Evolutionary conservation across 495 filamentous ascomycete genomes (phyloP), one percentile per base, ranked within the genome.

Genomic region (Hypoxylon fragiforme): DNA sequence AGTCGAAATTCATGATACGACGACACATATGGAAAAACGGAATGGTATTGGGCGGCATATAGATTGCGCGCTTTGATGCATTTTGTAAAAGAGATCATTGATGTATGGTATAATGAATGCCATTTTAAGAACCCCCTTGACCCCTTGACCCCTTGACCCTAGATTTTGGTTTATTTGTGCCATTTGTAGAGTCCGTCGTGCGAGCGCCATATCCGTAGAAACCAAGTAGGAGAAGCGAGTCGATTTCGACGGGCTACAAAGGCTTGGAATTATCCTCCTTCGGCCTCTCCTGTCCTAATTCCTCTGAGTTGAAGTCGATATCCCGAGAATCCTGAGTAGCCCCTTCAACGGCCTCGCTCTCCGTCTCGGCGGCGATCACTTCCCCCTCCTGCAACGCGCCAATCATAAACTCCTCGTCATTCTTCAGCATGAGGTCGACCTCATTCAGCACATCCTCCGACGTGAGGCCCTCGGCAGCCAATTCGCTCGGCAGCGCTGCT

Each of bases 401-500:
- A 18, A 81, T 58, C 6, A 69, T 67, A 22, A 80, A 69, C 47
- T 70, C 74, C 0, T 69, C 54, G 2, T 70, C 75, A 8, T 57
- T 54, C 19, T 53, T 61, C 21, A 81, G 24, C 63, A 70, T 74
- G 36, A 34, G 44, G 28, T 76, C 70, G 32, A 71, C 70, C 63
- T 77, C 73, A 3, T 50, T 63, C 43, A 75, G 56, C 28, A 70
- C 35, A 13, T 32, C 60, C 26, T 62, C 52, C 1, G 55, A 57
- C 5, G 49, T 55, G n/a, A 61, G 28, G 3, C 62, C 60, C 40
- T 59, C 52, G 31, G 64, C 40, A 70, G 73, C 47, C 84, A 61
- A 8, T 79, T 81, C 60, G 78, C 39, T 40, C 49, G 67, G 56
- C 66, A 63, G 37, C 12, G 22, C 15, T n/a, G 7, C 30, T 5